A percentile compares a stretch with the other conserved stretches of the same genome.
phyloP scores from a whole-genome alignment of 2,329 filamentous ascomycete species.

The Calonectria hongkongensis region DNA sequence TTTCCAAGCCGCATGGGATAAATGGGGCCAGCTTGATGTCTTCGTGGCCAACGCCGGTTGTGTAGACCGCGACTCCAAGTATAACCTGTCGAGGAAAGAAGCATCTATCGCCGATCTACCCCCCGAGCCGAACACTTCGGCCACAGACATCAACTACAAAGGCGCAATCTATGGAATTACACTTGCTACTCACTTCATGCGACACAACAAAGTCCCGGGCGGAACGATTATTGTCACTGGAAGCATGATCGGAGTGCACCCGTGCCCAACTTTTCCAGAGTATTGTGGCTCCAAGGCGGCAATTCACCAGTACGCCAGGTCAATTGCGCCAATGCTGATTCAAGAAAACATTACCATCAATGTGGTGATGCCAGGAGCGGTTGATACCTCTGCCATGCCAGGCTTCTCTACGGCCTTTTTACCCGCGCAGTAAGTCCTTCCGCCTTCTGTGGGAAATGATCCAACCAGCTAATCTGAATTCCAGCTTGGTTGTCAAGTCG shows the following conservation, averaged over 20 bases:
- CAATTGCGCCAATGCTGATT: slow-evolving; percentile 28
- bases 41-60: slow-evolving; percentile 30
- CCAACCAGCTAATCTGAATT: neutral
- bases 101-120: slow-evolving; percentile 24
- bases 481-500: slow-evolving; percentile 21
- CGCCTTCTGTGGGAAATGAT: too few relatives aligned
- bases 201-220: slow-evolving; percentile 23
- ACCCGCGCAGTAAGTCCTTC: slow-evolving; percentile 25
- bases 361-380: slow-evolving; percentile 34
- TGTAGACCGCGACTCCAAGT: slow-evolving; percentile 34
- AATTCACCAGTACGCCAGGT: slow-evolving; percentile 30
- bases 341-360: slow-evolving; percentile 33
- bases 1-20: slow-evolving; percentile 32
- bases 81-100: slow-evolving; percentile 21
- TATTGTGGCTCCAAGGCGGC: slow-evolving; percentile 36
- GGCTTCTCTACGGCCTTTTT: slow-evolving; percentile 28
- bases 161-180: slow-evolving; percentile 33
- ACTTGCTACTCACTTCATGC: slow-evolving; percentile 34
- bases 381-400: slow-evolving; percentile 34
- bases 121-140: slow-evolving; percentile 26
- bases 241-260: slow-evolving; percentile 38
- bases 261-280: slow-evolving; percentile 31
- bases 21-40: slow-evolving; percentile 33
- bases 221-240: slow-evolving; percentile 34
- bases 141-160: slow-evolving; percentile 34